phyloP scores from a whole-genome alignment of 1,284 basidiomycete species.

The Waitea zeae region DNA sequence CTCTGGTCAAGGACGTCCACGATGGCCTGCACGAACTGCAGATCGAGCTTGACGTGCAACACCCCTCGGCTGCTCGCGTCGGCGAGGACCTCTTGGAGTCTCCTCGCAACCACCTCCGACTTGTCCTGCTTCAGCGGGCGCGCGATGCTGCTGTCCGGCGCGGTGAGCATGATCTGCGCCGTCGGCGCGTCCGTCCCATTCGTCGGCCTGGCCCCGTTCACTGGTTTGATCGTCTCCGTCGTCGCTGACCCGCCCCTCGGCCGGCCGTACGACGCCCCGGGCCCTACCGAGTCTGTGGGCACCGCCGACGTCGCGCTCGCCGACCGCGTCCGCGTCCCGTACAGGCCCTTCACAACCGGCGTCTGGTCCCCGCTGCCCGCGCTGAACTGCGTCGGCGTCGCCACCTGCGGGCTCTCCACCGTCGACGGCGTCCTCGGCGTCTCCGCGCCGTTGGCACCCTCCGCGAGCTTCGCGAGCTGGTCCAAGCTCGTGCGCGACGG shows the following conservation, averaged over 20 bases:
- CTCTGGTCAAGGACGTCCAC: constrained; percentile 53
- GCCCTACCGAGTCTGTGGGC: not conserved
- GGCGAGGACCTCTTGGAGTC: constrained; percentile 43
- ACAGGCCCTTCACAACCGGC: constrained; percentile 2
- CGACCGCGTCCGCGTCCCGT: constrained; percentile 4
- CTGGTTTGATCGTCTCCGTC: too few relatives aligned
- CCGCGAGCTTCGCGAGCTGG: constrained; percentile 16
- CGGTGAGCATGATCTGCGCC: constrained; percentile 24
- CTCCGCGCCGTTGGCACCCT: constrained; percentile 11
- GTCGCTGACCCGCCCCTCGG: constrained; percentile 4
- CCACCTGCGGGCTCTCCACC: not conserved
- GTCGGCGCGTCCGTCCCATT: not conserved
- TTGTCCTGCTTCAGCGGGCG: constrained; percentile 12
- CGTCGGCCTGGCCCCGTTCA: not conserved
- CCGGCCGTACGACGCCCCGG: not conserved
- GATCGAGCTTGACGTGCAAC: constrained; percentile 57
- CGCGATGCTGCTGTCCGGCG: constrained; percentile 12
- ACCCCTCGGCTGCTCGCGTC: constrained; percentile 47
- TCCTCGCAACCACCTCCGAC: constrained; percentile 27
- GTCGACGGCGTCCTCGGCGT: not conserved
- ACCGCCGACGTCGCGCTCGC: not conserved
- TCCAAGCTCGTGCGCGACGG: constrained; percentile 24
- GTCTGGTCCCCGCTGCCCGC: constrained; percentile 5
- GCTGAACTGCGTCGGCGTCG: constrained; percentile 13
- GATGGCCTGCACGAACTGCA: constrained; percentile 58